Conservation (phyloP, 139 green algal species). For the Monoraphidium neglectum region DNA sequence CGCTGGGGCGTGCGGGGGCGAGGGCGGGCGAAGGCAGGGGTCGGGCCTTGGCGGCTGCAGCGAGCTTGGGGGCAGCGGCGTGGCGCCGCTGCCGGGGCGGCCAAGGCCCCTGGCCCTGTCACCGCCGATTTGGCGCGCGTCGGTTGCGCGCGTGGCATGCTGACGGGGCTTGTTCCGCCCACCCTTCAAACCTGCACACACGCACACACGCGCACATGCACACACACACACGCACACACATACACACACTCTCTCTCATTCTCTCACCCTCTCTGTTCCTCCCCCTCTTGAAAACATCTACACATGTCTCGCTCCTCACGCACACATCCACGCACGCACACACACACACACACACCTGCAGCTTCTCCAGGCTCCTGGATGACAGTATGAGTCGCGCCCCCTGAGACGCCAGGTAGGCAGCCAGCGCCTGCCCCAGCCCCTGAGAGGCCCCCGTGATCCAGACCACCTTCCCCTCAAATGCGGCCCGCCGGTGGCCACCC, state of each 20-base stretch:
- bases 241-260: background rate
- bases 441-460: constrained; percentile 84
- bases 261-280: background rate
- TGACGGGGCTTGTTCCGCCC: constrained; percentile 2
- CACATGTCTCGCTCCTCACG: background rate
- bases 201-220: background rate
- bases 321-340: no score
- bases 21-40: background rate
- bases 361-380: constrained; percentile 52
- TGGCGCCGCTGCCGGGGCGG: no score
- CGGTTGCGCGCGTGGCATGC: no score
- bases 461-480: constrained; percentile 72
- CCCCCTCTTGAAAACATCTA: background rate
- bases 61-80: no score
- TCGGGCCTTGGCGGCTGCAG: background rate
- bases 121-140: no score
- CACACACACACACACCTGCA: constrained; percentile 44
- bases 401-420: constrained; percentile 55
- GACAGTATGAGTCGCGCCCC: constrained; percentile 76
- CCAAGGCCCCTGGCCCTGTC: no score
- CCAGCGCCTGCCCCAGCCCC: constrained; percentile 70
- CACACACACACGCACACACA: background rate
- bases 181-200: background rate
- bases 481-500: constrained; percentile 17
- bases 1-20: constrained; percentile 27